Conservation (phyloP, 371 early-diverging fungal genomes). For the Umbelopsis sp. region DNA sequence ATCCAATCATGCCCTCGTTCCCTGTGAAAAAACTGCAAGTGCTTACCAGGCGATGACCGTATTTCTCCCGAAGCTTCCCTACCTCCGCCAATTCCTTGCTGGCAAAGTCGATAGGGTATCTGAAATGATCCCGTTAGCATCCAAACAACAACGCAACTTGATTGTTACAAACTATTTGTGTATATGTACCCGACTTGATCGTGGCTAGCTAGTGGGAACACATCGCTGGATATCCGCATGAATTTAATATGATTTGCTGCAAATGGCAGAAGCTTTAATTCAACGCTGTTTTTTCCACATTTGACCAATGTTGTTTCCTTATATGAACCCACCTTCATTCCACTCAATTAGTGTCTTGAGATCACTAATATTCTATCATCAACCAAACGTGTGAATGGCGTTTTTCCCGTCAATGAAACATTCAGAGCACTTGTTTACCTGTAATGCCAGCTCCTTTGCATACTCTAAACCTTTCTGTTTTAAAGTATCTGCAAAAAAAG, state of each 20-base stretch:
- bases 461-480: conserved; percentile 45
- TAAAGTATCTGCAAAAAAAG: conserved; percentile 32
- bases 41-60: conserved; percentile 46
- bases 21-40: not conserved
- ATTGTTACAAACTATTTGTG: not conserved
- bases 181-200: conserved; percentile 40
- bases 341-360: conserved; percentile 46
- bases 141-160: not conserved
- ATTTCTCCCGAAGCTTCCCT: conserved; percentile 42
- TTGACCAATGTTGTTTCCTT: not conserved
- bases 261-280: not conserved
- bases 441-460: conserved; percentile 41
- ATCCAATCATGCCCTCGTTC: not conserved
- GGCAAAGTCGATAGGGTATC: conserved; percentile 45
- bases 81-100: conserved; percentile 32
- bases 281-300: not conserved
- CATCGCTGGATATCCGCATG: conserved; percentile 52
- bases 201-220: conserved; percentile 54
- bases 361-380: conserved; percentile 41
- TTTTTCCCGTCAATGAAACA: not conserved
- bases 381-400: not conserved
- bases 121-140: not conserved
- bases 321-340: conserved; percentile 44
- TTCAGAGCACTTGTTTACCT: conserved; percentile 21
- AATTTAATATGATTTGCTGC: conserved; percentile 44